Base-by-base conservation (phyloP, 2,329 filamentous ascomycete genomes). In the Aschersonia sp. region DNA sequence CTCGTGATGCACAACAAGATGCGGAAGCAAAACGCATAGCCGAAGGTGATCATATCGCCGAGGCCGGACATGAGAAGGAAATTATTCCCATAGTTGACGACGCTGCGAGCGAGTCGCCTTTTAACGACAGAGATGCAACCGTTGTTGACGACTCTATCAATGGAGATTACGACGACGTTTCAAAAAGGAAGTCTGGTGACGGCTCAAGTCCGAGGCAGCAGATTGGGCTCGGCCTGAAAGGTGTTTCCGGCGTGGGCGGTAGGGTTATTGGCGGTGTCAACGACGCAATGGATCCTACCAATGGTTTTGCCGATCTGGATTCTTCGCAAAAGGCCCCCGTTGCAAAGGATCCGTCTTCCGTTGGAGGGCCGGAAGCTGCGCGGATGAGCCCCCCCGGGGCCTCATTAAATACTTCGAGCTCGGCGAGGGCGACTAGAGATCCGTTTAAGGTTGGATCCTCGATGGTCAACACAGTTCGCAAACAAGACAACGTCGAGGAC, bases 391-490 rank as follows among this genome's bases (percentile, higher is more conserved):
- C 63, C 6, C 65, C 63, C 7, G 65, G 62, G 30, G 54, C 57
- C 1, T 73, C 65, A 0, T 52, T 61, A 9, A 50, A 52, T 4
- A 73, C 72, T 2, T 64, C 65, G 38, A 63, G 66, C 31, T 68
- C 68, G 1, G 65, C 64, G 12, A 50, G 48, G 50, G 48, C 54
- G 46, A 47, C 55, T 41, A 46, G 40, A 40, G 47, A 43, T 30
- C 50, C 45, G 12, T 47, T 40, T 28, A 45, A 43, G 3, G n/a
- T 30, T 3, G 43, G 38, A n/a, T 45, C 42, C 2, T 42, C 45
- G 3, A 45, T 46, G 20, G 68, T 67, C 10, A 80, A 78, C 54
- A 78, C 74, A 0, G 73, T 74, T 4, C 72, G 77, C 44, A 73
- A 70, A 51, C 56, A 70, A 5, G 64, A 63, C 3, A 69, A 76